Evolutionary conservation across 768 basidiomycete species (phyloP), one percentile per base, ranked within the genome.

Genomic region (Suillus variegatus): DNA sequence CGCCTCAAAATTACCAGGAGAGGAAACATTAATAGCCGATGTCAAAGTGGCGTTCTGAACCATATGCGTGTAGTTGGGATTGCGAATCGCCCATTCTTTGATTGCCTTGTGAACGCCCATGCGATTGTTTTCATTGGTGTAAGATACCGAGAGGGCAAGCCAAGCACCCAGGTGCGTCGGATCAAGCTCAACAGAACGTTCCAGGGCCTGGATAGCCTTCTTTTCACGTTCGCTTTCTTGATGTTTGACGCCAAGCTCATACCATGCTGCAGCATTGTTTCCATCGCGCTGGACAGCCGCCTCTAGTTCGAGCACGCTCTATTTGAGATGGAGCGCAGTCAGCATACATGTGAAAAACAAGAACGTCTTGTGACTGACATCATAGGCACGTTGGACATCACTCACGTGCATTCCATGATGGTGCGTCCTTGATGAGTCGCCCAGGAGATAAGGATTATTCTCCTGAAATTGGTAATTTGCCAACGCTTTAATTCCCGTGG

Each of bases 181-280:
- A 70, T 97, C 91, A 43, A 99, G 85, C 66, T 92, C 88, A 60
- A 95, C 80, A 12, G 95, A 90, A 63, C 89, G 90, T 58, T 84
- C 80, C 22, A 99, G 84, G 2, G 97, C 97, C 63, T 88, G 84
- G 49, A 99, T 85, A 5, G 97, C 97, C 70, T 94, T 90, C 9
- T 85, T 84, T 78, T 99, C 97, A 18, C 96, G 88, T 76, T 99
- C 97, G 74, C 96, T 97, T 78, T 97, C 96, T 76, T 99, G 97
- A 73, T 99, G 97, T 77, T 93, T 95, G 58, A 99, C 89, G 32
- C 97, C 97, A 60, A 99, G 88, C 69, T 91, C 86, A 73, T 86
- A 96, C 97, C 97, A 99, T 10, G 89, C 90, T 43, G 78, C 69
- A 5, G 92, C 88, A 70, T 92, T 85, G 10, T 75, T 79, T 66